These are phyloP conservation scores for Kandelia obovata DNA, from an alignment of 345 rosid species.

Conservation along the genomic window DNA sequence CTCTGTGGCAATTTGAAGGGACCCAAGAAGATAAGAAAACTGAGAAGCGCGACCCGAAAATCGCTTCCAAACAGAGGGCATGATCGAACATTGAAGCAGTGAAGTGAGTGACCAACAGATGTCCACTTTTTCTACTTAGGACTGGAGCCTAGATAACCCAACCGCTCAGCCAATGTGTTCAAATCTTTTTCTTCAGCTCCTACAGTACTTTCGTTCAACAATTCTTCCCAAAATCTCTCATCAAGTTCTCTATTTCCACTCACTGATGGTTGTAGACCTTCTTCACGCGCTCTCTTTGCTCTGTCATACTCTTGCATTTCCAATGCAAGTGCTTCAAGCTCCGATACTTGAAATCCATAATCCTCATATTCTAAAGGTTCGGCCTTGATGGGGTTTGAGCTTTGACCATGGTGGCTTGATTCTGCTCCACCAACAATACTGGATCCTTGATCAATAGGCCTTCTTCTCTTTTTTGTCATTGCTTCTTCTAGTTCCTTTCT, in stretches of 20 bases:
- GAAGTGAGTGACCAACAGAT: too few species aligned
- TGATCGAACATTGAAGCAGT: too few species aligned
- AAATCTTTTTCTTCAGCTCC: slow-evolving; percentile 45
- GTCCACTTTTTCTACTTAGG: slow-evolving; percentile 10
- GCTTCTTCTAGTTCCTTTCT: slow-evolving; percentile 57
- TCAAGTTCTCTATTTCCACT: slow-evolving; percentile 32
- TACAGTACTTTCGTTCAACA: slow-evolving; percentile 25
- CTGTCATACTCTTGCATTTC: slow-evolving; percentile 76
- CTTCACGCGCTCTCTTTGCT: slow-evolving; percentile 28
- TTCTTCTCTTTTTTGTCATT: slow-evolving; percentile 40
- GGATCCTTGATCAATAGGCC: slow-evolving; percentile 34
- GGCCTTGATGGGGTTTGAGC: slow-evolving; percentile 29
- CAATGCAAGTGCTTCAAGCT: slow-evolving; percentile 77
- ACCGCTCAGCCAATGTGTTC: slow-evolving; percentile 36
- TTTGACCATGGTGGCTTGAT: slow-evolving; percentile 15
- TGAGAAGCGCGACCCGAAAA: not conserved
- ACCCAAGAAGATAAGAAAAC: not conserved
- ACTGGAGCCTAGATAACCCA: slow-evolving; percentile 54
- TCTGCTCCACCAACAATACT: slow-evolving; percentile 8
- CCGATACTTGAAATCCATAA: slow-evolving; percentile 44
- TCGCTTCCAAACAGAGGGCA: too few species aligned
- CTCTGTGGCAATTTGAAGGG: slow-evolving; percentile 11
- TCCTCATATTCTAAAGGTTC: slow-evolving; percentile 46
- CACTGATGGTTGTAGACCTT: slow-evolving; percentile 17
- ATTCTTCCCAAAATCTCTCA: slow-evolving; percentile 55